These are phyloP conservation scores for Fragaria vesca DNA, from an alignment of 306 rosid species.

Conservation along the genomic window DNA sequence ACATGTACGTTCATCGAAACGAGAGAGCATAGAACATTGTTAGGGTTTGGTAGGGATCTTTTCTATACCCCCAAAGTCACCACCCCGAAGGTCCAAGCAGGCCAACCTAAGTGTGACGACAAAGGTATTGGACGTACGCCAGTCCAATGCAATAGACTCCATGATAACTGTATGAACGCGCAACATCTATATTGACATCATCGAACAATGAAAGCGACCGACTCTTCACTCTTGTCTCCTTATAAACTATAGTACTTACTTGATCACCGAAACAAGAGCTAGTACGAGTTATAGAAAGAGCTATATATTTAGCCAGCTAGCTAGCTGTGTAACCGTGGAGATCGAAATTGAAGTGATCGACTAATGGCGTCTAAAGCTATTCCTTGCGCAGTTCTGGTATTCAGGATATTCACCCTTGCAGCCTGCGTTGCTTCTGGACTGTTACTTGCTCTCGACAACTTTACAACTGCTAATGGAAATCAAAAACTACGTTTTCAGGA, in stretches of 20 bases:
- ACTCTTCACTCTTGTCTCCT: not conserved
- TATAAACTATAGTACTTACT: not conserved
- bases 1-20: too few species aligned
- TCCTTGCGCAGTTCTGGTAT: conserved; percentile 33
- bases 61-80: too few species aligned
- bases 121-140: too few species aligned
- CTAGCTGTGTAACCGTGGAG: not conserved
- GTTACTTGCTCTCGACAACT: conserved; percentile 31
- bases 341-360: not conserved
- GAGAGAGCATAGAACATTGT: too few species aligned
- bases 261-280: not conserved
- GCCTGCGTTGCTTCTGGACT: conserved; percentile 31
- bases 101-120: too few species aligned
- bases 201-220: not conserved
- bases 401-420: conserved; percentile 45
- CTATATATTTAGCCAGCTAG: not conserved
- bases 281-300: not conserved
- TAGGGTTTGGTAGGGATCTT: too few species aligned
- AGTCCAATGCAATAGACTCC: too few species aligned
- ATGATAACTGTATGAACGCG: not conserved
- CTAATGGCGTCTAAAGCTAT: conserved; percentile 23
- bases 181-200: not conserved
- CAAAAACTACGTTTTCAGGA: conserved; percentile 34
- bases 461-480: conserved; percentile 19
- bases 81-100: too few species aligned